A percentile compares a stretch with the other conserved stretches of the same genome.
These are phyloP conservation scores for Boletus reticuloceps DNA, from an alignment of 768 basidiomycete species.

Conservation along the genomic window DNA sequence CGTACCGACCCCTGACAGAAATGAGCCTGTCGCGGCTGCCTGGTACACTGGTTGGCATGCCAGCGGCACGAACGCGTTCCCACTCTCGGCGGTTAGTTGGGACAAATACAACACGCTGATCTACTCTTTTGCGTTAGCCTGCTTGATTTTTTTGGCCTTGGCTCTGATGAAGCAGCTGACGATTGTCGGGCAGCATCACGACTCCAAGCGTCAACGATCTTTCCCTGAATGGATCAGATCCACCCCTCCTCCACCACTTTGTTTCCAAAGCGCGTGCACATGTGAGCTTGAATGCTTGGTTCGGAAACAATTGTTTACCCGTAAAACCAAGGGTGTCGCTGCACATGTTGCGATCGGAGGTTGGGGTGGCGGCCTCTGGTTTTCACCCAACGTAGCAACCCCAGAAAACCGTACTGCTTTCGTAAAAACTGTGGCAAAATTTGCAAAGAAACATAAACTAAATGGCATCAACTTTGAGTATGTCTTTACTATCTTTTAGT, in stretches of 20 bases:
- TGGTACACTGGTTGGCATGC: slow-evolving; percentile 54
- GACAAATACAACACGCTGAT: slow-evolving; percentile 64
- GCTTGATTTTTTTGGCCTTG: not conserved
- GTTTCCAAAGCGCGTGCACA: slow-evolving; percentile 43
- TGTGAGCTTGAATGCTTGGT: slow-evolving; percentile 19
- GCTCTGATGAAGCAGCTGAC: not conserved
- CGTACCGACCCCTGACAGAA: not conserved
- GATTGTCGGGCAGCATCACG: slow-evolving; percentile 27
- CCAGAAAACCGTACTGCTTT: slow-evolving; percentile 59
- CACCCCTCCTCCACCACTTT: slow-evolving; percentile 44
- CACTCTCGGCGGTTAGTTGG: slow-evolving; percentile 59
- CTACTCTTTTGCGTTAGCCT: slow-evolving; percentile 61
- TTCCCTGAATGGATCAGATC: slow-evolving; percentile 42
- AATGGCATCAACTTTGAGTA: slow-evolving; percentile 50
- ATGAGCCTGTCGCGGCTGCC: slow-evolving; percentile 40
- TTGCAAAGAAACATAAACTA: slow-evolving; percentile 48
- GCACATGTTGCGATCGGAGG: slow-evolving; percentile 67
- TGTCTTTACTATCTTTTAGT: not conserved
- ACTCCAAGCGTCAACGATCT: slow-evolving; percentile 32
- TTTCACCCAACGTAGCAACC: slow-evolving; percentile 58
- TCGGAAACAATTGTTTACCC: not conserved
- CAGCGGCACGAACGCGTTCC: slow-evolving; percentile 37
- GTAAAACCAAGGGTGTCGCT: slow-evolving; percentile 46
- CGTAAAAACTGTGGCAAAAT: slow-evolving; percentile 48
- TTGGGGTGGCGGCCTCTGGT: slow-evolving; percentile 65